A percentile compares a stretch with the other conserved stretches of the same genome.
Evolutionary conservation across 2,329 filamentous ascomycete species (phyloP).

Genomic region (Penicillium concentricum): DNA sequence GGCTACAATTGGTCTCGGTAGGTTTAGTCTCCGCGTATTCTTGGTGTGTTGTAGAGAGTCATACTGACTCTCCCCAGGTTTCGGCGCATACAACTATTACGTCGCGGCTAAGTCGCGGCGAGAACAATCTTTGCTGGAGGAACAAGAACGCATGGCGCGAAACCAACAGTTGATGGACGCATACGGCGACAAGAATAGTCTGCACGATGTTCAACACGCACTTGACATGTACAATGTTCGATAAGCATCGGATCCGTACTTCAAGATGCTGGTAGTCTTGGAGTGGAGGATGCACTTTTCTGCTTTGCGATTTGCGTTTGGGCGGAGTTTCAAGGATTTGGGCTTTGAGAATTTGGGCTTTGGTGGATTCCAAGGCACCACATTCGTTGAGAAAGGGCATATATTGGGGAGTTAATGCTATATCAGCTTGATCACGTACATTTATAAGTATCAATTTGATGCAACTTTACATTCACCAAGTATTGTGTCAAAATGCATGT

Average conservation of each 20-base stretch:
- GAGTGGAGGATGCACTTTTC: background rate
- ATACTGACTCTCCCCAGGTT: slow-evolving; percentile 18
- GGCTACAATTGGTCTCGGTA: slow-evolving; percentile 23
- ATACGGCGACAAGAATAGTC: slow-evolving; percentile 46
- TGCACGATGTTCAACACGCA: slow-evolving; percentile 47
- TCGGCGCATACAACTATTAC: slow-evolving; percentile 28
- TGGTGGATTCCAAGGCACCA: background rate
- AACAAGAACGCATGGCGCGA: slow-evolving; percentile 36
- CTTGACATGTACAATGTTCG: slow-evolving; percentile 46
- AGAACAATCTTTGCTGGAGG: slow-evolving; percentile 20
- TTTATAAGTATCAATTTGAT: background rate
- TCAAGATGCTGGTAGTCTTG: slow-evolving; percentile 3
- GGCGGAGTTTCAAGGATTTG: background rate
- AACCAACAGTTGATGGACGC: slow-evolving; percentile 47
- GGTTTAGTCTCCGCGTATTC: background rate
- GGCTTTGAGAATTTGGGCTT: background rate
- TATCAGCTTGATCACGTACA: background rate
- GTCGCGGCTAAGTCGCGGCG: slow-evolving; percentile 12
- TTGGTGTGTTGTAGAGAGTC: background rate
- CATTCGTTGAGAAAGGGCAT: background rate
- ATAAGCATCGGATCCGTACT: slow-evolving; percentile 18
- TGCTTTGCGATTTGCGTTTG: background rate
- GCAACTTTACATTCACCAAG: background rate
- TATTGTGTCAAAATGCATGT: background rate
- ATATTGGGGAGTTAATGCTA: background rate